phyloP scores from a whole-genome alignment of 2,329 filamentous ascomycete genomes.

The Lachnellula occidentalis region DNA sequence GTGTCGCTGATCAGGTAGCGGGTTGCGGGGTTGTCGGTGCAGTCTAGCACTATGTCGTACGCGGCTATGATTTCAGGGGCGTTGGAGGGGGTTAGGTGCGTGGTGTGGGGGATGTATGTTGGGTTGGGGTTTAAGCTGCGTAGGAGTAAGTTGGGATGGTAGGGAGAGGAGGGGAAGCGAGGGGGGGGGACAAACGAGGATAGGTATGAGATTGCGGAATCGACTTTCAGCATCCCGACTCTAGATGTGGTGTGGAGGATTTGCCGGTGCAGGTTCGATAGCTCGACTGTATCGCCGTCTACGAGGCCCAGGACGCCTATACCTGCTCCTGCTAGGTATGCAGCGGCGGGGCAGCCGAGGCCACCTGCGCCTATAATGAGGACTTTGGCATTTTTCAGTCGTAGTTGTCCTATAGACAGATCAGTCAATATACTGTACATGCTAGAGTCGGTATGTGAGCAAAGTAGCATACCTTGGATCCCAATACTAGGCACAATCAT shows the following conservation, averaged over 20 bases:
- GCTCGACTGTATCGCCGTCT: slow-evolving; percentile 83
- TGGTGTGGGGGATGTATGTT: slow-evolving; percentile 55
- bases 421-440: neutral
- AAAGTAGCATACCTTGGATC: slow-evolving; percentile 51
- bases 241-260: slow-evolving; percentile 69
- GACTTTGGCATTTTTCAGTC: slow-evolving; percentile 63
- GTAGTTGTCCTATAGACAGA: slow-evolving; percentile 60
- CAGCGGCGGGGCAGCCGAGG: slow-evolving; percentile 82
- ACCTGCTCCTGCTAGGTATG: slow-evolving; percentile 89
- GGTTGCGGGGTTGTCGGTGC: slow-evolving; percentile 87
- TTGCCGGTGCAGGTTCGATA: slow-evolving; percentile 89
- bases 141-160: neutral
- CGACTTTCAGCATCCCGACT: slow-evolving; percentile 73
- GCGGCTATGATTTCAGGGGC: slow-evolving; percentile 58
- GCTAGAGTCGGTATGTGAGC: neutral
- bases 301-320: slow-evolving; percentile 78
- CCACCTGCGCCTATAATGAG: slow-evolving; percentile 85
- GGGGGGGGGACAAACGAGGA: slow-evolving; percentile 39
- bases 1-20: slow-evolving; percentile 91
- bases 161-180: neutral
- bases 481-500: slow-evolving; percentile 83
- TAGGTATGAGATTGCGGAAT: slow-evolving; percentile 63
- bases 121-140: slow-evolving; percentile 67
- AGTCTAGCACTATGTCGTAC: slow-evolving; percentile 88
- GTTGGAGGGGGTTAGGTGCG: slow-evolving; percentile 63